phyloP scores from a whole-genome alignment of 75 land plant genomes.

The Larix kaempferi region DNA sequence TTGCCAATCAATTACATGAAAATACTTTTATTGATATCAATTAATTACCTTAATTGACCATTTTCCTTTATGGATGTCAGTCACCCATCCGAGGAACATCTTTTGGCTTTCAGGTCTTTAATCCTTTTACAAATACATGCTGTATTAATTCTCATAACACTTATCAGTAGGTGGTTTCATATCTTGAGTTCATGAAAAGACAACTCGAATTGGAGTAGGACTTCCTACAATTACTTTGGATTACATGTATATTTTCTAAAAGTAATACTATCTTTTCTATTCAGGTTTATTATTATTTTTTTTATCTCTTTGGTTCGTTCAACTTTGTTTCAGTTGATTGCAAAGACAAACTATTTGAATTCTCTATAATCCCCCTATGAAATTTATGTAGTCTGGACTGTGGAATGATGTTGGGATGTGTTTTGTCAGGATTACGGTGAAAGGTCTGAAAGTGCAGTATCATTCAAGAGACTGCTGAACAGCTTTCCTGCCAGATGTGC shows the following conservation, averaged over 20 bases:
- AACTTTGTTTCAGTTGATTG: background rate
- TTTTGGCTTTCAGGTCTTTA: background rate
- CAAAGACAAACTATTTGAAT: background rate
- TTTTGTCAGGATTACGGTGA: conserved; percentile 11
- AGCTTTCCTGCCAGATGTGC: conserved; percentile 50
- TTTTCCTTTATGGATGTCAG: background rate
- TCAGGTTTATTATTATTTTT: too few relatives aligned
- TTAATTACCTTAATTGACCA: background rate
- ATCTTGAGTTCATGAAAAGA: background rate
- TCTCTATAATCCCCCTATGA: background rate
- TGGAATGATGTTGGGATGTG: conserved; percentile 2
- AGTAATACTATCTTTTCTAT: background rate
- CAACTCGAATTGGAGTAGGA: background rate
- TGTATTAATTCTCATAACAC: background rate
- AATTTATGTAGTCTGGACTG: background rate
- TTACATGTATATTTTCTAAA: background rate
- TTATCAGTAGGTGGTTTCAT: background rate
- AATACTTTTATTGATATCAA: background rate
- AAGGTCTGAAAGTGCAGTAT: conserved; percentile 28
- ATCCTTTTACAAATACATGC: background rate
- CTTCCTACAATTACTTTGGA: background rate
- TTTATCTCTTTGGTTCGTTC: background rate
- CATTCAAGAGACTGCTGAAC: conserved; percentile 55
- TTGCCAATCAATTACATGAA: background rate
- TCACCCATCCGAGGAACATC: background rate